Evolutionary conservation across 768 basidiomycete genomes (phyloP).

Genomic region (Boletus vermiculosoides): DNA sequence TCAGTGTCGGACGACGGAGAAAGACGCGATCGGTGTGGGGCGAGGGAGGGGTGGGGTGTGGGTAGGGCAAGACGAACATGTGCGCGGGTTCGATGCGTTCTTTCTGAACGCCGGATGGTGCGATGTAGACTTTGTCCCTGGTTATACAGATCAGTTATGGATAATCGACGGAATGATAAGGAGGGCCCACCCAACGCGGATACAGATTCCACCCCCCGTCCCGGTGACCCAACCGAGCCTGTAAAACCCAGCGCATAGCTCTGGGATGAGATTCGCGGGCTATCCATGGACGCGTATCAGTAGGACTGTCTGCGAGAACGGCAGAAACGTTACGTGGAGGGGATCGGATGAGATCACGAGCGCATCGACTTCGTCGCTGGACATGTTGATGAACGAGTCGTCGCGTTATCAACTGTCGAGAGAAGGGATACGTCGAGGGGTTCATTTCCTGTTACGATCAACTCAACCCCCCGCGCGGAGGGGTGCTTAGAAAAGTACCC

Average conservation of each 20-base stretch:
- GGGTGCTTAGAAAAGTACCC: no score
- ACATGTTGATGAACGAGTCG: conserved; percentile 9
- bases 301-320: not conserved
- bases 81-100: conserved; percentile 81
- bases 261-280: conserved; percentile 91
- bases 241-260: conserved; percentile 83
- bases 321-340: conserved; percentile 44
- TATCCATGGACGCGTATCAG: conserved; percentile 31
- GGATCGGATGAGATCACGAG: conserved; percentile 63
- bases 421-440: not conserved
- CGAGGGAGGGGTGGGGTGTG: conserved; percentile 51
- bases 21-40: conserved; percentile 72
- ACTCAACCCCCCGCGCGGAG: not conserved
- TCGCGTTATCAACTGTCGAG: not conserved
- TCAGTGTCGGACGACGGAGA: conserved; percentile 66
- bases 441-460: not conserved
- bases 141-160: not conserved
- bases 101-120: conserved; percentile 89
- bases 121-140: conserved; percentile 76
- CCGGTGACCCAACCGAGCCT: conserved; percentile 90
- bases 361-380: conserved; percentile 37
- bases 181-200: conserved; percentile 58
- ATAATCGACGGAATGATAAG: no score
- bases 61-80: conserved; percentile 85
- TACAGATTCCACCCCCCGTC: conserved; percentile 80